phyloP scores from a whole-genome alignment of 139 green algal species.

The Marvania coccoides region DNA sequence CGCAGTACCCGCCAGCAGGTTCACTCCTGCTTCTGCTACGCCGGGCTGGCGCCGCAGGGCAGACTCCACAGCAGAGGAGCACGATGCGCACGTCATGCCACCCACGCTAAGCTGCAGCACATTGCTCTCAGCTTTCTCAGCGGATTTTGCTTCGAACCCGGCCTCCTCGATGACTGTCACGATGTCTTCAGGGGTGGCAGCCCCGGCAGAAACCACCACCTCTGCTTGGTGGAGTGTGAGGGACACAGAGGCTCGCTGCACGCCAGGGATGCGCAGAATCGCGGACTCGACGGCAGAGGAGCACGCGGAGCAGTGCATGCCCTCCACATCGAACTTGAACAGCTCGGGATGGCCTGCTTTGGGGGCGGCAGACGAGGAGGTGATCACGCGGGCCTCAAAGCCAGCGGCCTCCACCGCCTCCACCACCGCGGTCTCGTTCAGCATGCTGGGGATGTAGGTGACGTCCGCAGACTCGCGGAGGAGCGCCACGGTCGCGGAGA shows the following conservation, averaged over 20 bases:
- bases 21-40: conserved; percentile 17
- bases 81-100: conserved; percentile 31
- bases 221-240: conserved; percentile 31
- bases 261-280: conserved; percentile 31
- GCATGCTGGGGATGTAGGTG: neutral
- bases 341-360: neutral
- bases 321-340: conserved; percentile 35
- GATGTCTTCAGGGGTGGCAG: conserved; percentile 19
- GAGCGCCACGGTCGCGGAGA: conserved; percentile 52
- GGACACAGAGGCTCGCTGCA: conserved; percentile 38
- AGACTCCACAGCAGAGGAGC: conserved; percentile 18
- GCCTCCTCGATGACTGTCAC: conserved; percentile 51
- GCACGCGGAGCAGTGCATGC: conserved; percentile 74
- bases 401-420: conserved; percentile 65
- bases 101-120: conserved; percentile 26
- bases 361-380: neutral
- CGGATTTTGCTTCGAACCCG: conserved; percentile 48
- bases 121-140: conserved; percentile 5
- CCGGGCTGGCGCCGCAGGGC: conserved; percentile 13
- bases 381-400: conserved; percentile 56
- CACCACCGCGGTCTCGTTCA: conserved; percentile 31
- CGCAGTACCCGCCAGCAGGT: conserved; percentile 46
- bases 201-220: conserved; percentile 7
- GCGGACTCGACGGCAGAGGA: conserved; percentile 46
- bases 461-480: conserved; percentile 65